phyloP scores from a whole-genome alignment of 2,329 filamentous ascomycete species.

The Blumeria graminis region DNA sequence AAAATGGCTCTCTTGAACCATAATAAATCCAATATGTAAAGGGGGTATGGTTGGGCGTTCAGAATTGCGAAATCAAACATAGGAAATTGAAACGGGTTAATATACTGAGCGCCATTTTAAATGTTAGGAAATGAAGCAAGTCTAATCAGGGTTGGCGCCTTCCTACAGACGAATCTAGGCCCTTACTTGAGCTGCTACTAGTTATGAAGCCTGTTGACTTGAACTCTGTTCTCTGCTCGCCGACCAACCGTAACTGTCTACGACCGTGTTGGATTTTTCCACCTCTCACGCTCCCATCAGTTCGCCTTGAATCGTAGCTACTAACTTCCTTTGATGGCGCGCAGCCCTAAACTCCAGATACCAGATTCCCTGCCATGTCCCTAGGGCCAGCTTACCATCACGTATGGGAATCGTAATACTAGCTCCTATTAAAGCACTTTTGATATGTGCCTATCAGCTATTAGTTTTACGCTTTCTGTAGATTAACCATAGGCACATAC shows the following conservation, averaged over 20 bases:
- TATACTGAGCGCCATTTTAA: not conserved
- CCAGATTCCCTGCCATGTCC: conserved; percentile 77
- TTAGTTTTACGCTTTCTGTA: not conserved
- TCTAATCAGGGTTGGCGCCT: too few relatives aligned
- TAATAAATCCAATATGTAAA: not conserved
- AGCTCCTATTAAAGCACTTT: conserved; percentile 69
- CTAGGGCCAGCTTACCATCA: conserved; percentile 49
- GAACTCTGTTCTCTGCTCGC: too few relatives aligned
- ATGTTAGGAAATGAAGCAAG: too few relatives aligned
- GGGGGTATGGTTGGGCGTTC: not conserved
- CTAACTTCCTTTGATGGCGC: conserved; percentile 57
- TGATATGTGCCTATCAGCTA: conserved; percentile 52
- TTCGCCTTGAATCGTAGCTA: conserved; percentile 89
- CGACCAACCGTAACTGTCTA: too few relatives aligned
- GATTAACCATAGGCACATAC: conserved; percentile 19
- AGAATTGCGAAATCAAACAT: not conserved
- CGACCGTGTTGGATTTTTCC: too few relatives aligned
- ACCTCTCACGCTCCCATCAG: conserved; percentile 18
- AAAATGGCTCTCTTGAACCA: conserved; percentile 17
- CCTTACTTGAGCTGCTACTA: too few relatives aligned
- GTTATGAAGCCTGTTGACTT: too few relatives aligned
- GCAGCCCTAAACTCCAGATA: conserved; percentile 68
- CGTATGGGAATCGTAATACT: conserved; percentile 79
- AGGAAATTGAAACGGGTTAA: not conserved
- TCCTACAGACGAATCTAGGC: too few relatives aligned